A percentile compares a stretch with the other conserved stretches of the same genome.
Conservation (phyloP, 441 rosid species). For the Euphorbia schlechtendalii region DNA sequence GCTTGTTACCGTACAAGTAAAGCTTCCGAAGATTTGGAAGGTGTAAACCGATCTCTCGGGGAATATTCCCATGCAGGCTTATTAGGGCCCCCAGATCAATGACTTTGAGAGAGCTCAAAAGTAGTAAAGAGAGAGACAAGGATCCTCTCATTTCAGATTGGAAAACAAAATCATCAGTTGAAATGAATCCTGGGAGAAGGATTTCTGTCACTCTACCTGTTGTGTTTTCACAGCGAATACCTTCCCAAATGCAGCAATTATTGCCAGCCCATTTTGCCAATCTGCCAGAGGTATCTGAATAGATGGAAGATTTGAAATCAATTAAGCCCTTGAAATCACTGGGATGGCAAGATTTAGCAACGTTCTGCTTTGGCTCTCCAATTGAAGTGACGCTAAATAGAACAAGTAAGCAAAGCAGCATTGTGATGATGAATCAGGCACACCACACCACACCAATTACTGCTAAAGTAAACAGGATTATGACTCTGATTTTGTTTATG, state of each 20-base stretch:
- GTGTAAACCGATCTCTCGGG: conserved; percentile 32
- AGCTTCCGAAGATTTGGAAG: conserved; percentile 36
- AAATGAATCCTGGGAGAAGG: conserved; percentile 41
- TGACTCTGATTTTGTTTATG: neutral
- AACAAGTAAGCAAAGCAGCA: conserved; percentile 23
- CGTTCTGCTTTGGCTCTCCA: conserved; percentile 14
- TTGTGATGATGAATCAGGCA: conserved; percentile 5
- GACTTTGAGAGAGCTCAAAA: conserved; percentile 36
- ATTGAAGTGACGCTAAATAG: conserved; percentile 14
- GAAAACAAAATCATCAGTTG: conserved; percentile 25
- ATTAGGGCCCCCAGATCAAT: conserved; percentile 49
- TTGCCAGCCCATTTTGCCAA: conserved; percentile 35
- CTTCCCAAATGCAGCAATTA: conserved; percentile 48
- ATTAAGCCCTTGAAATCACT: conserved; percentile 37
- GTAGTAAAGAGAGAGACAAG: conserved; percentile 38
- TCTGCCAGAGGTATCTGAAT: conserved; percentile 36
- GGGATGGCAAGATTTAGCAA: conserved; percentile 26
- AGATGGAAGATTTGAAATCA: conserved; percentile 36
- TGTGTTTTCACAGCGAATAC: conserved; percentile 32
- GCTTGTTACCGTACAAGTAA: conserved; percentile 42
- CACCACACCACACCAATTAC: no score
- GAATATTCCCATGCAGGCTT: conserved; percentile 36
- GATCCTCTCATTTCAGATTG: conserved; percentile 42
- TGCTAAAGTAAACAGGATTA: neutral
- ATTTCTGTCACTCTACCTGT: conserved; percentile 39